phyloP scores from a whole-genome alignment of 2,329 filamentous ascomycete species.

The Hymenoscyphus albidus region DNA sequence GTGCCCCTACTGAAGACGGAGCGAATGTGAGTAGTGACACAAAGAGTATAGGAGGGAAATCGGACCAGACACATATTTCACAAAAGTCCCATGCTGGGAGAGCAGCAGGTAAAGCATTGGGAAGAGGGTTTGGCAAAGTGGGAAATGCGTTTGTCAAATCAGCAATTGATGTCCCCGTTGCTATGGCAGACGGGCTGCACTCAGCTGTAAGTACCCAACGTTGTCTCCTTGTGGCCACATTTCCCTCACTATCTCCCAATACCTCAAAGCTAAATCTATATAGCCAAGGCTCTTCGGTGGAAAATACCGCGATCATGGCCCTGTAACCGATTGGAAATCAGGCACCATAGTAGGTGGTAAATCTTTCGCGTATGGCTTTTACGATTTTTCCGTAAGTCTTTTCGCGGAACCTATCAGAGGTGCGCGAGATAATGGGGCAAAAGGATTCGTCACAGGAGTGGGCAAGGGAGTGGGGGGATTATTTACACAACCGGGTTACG shows the following conservation, averaged over 20 bases:
- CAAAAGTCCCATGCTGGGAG: background rate
- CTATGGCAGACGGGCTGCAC: conserved; percentile 20
- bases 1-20: background rate
- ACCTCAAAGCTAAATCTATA: background rate
- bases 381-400: conserved; percentile 16
- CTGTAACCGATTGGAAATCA: conserved; percentile 69
- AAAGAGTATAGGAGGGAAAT: background rate
- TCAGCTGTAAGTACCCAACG: conserved; percentile 5
- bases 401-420: conserved; percentile 20
- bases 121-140: conserved; percentile 37
- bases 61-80: background rate
- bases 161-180: conserved; percentile 30
- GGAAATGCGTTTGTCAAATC: conserved; percentile 33
- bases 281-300: conserved; percentile 45
- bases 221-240: background rate
- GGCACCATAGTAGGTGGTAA: conserved; percentile 73
- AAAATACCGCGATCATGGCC: conserved; percentile 75
- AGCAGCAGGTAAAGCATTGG: conserved; percentile 14
- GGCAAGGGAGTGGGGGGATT: conserved; percentile 17
- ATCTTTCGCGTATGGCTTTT: conserved; percentile 37
- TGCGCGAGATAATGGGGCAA: conserved; percentile 15
- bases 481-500: conserved; percentile 2
- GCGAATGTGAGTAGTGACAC: background rate
- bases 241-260: background rate
- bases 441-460: conserved; percentile 16